Base-by-base conservation (phyloP, 1,284 basidiomycete species). In the Termitomyces sp. region DNA sequence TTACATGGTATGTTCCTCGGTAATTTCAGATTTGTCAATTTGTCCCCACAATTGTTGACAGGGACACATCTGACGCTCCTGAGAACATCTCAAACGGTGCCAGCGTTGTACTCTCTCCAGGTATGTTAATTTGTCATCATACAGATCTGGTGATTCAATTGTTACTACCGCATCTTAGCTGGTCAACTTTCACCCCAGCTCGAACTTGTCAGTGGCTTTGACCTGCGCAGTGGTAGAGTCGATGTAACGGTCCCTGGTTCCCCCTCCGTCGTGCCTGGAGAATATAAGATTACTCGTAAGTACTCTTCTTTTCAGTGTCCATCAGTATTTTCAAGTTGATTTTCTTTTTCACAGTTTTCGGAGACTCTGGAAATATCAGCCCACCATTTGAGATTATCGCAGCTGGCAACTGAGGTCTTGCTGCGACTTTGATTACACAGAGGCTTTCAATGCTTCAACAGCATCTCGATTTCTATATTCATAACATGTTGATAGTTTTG, bases 1-100 rank as follows among this genome's bases (percentile, higher is more conserved):
- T 67, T 33, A 46, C 44, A n/a, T 66, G 64, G 64, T 65, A 50
- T 34, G 56, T 49, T 6, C 41, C 16, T 31, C 30, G 16, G 13
- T 11, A 14, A 19, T 34, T 34, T n/a, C 33, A 34, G 14, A n/a
- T n/a, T 34, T n/a, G 33, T 13, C 5, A 34, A n/a, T 7, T 14
- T 3, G 14, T 39, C 16, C 35, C 21, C 21, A 5, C 21, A 19
- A 52, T 19, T 21, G 28, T 31, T 50, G 41, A 39, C 21, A 66
- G 64, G 65, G 61, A 63, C 41, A 57, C 62, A 2, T 57, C 60
- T 14, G 42, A 64, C 31, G 63, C 62, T 19, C 66, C 66, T 2
- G 39, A 35, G 8, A 56, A 52, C 24, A 66, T 65, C 30, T 64
- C 66, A 10, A 67, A 66, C 33, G 43, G 45, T 21, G 63, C 60